Conservation (phyloP, 2,329 filamentous ascomycete species). For the Sarocladiaceae sp. region DNA sequence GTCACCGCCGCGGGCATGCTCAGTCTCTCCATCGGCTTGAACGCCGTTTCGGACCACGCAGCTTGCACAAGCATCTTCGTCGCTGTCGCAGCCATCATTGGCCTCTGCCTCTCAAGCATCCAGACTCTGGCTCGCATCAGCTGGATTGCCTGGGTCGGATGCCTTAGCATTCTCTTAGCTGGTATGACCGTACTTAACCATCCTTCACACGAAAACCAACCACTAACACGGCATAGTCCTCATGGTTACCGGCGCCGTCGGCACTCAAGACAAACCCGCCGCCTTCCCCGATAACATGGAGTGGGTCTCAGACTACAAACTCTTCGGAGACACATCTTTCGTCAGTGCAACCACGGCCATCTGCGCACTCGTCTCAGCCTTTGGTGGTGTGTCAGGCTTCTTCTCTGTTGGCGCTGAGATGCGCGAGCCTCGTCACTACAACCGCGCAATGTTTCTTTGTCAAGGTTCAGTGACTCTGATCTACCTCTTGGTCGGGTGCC, state of each 20-base stretch:
- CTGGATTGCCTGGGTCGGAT: constrained; percentile 29
- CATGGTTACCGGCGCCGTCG: constrained; percentile 24
- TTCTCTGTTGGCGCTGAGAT: constrained; percentile 29
- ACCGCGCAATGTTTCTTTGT: constrained; percentile 21
- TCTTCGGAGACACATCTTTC: constrained; percentile 25
- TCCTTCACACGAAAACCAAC: too few relatives aligned
- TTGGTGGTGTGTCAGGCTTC: constrained; percentile 30
- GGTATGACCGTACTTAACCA: constrained; percentile 13
- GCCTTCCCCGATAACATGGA: constrained; percentile 16
- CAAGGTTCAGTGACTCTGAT: constrained; percentile 23
- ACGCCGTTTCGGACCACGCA: constrained; percentile 34
- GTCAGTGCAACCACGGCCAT: constrained; percentile 24
- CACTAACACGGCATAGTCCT: constrained; percentile 16
- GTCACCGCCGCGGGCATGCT: constrained; percentile 34
- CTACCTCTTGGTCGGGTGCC: constrained; percentile 28
- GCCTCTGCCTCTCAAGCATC: constrained; percentile 27
- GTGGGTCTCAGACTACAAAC: constrained; percentile 24
- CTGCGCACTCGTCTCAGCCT: constrained; percentile 31
- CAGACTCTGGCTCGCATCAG: constrained; percentile 26
- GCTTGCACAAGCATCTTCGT: constrained; percentile 36
- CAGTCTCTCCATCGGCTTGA: constrained; percentile 35
- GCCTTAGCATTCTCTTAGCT: constrained; percentile 22
- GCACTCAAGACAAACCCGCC: constrained; percentile 22
- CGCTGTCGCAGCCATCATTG: constrained; percentile 25
- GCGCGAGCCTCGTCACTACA: constrained; percentile 24